A percentile compares a stretch with the other conserved stretches of the same genome.
Conservation (phyloP, 2,329 filamentous ascomycete species). For the Gnomoniopsis sp. region DNA sequence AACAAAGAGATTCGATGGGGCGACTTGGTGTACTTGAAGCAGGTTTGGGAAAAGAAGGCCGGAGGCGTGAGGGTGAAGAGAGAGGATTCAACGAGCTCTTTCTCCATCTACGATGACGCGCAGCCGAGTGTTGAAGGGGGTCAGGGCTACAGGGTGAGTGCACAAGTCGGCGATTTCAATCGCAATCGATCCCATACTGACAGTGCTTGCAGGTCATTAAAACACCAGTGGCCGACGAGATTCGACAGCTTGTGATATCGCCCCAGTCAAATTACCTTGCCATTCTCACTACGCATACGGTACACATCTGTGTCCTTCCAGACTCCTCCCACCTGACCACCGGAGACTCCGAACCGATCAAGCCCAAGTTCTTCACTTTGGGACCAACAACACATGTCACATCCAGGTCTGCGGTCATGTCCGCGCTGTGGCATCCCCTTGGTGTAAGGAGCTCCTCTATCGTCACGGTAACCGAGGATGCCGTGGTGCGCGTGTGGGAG, state of each 20-base stretch:
- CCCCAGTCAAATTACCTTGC: conserved; percentile 79
- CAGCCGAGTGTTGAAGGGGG: conserved; percentile 24
- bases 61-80: conserved; percentile 41
- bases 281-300: conserved; percentile 80
- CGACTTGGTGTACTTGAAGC: conserved; percentile 77
- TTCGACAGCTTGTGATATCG: conserved; percentile 81
- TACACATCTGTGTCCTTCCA: conserved; percentile 83
- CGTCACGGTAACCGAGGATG: conserved; percentile 85
- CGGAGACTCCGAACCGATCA: conserved; percentile 65
- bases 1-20: conserved; percentile 92
- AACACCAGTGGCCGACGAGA: conserved; percentile 74
- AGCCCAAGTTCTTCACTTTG: conserved; percentile 84
- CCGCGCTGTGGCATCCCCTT: conserved; percentile 88
- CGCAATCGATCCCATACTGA: conserved; percentile 1
- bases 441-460: conserved; percentile 78
- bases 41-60: conserved; percentile 43
- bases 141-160: conserved; percentile 46
- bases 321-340: conserved; percentile 72
- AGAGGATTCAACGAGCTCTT: conserved; percentile 39
- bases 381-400: conserved; percentile 90
- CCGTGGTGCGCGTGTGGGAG: conserved; percentile 88
- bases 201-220: conserved; percentile 60
- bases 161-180: neutral
- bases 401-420: conserved; percentile 75
- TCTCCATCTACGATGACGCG: conserved; percentile 30